phyloP scores from a whole-genome alignment of 2,329 filamentous ascomycete genomes.

The Ophiostoma ulmi region DNA sequence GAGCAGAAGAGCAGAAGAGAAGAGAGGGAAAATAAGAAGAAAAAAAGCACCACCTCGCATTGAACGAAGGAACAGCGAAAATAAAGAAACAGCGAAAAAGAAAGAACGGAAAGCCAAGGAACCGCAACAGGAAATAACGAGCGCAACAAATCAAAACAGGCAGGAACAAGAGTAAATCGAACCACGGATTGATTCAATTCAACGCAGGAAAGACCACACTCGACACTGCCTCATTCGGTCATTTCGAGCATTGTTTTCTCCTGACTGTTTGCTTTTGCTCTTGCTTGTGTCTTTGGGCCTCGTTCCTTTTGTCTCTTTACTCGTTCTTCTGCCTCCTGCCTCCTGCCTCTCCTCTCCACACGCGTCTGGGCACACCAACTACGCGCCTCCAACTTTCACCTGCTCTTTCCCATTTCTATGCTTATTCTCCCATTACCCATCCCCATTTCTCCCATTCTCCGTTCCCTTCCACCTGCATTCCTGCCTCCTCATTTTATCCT shows the following conservation, averaged over 20 bases:
- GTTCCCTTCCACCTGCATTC: constrained; percentile 3
- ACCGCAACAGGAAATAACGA: constrained; percentile 9
- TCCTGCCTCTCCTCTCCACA: background rate
- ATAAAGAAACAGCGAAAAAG: background rate
- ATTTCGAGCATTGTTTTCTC: background rate
- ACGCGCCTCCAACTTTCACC: background rate
- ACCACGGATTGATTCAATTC: background rate
- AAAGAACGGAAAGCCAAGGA: background rate
- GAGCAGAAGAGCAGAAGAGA: background rate
- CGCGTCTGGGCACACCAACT: background rate
- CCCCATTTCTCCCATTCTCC: constrained; percentile 1
- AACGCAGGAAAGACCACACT: background rate
- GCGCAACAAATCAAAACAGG: background rate
- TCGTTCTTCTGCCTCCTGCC: too few species aligned
- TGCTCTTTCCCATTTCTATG: background rate
- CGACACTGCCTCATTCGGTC: constrained; percentile 7
- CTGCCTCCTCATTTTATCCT: background rate
- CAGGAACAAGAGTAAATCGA: constrained; percentile 7
- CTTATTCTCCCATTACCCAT: background rate
- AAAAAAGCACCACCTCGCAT: background rate
- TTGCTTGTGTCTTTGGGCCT: background rate
- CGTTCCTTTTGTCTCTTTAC: background rate
- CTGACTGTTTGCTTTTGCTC: background rate
- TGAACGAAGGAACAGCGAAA: background rate
- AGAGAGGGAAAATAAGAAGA: background rate